Evolutionary conservation across 352 stramenopile species (phyloP).

Genomic region (Aphanomyces invadans): DNA sequence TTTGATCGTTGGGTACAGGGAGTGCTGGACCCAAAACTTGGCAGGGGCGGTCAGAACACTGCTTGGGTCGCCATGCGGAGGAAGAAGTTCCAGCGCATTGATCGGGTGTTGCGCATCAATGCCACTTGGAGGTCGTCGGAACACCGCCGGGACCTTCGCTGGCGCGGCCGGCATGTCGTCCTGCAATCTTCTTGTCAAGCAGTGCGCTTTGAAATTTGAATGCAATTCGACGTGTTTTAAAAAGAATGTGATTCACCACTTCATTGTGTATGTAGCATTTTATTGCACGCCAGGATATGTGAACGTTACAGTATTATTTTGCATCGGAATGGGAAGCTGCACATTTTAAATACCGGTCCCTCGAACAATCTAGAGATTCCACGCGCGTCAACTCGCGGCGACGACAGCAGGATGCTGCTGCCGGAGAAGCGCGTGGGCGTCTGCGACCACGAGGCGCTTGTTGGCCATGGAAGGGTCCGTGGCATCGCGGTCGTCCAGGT

Average conservation of each 20-base stretch:
- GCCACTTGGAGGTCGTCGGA: constrained; percentile 3
- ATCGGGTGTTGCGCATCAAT: background rate
- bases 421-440: background rate
- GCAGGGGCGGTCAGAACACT: background rate
- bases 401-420: background rate
- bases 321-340: background rate
- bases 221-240: too few species aligned
- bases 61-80: background rate
- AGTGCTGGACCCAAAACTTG: constrained; percentile 19
- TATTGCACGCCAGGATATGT: too few species aligned
- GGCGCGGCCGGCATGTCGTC: background rate
- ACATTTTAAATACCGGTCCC: too few species aligned
- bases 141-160: constrained; percentile 8
- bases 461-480: background rate
- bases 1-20: constrained; percentile 11
- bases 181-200: constrained; percentile 1
- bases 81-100: background rate
- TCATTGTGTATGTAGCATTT: too few species aligned
- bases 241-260: too few species aligned
- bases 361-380: background rate
- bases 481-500: background rate
- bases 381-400: background rate
- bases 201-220: constrained; percentile 10
- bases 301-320: background rate
- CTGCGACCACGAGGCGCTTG: constrained; percentile 14